phyloP scores from a whole-genome alignment of 2,329 filamentous ascomycete genomes.

The Aspergillus glaucus region DNA sequence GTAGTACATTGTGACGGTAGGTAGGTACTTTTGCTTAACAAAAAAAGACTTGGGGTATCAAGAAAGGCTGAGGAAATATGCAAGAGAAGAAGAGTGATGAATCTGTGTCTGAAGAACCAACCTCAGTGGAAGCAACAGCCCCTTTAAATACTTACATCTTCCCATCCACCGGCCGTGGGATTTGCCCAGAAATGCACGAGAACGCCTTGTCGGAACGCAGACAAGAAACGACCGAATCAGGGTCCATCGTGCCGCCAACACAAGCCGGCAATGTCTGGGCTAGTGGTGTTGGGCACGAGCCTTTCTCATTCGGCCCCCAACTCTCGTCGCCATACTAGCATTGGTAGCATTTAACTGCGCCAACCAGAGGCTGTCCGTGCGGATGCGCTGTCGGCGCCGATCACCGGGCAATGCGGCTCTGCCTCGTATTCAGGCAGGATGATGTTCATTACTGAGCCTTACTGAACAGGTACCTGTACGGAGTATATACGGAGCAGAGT shows the following conservation, averaged over 20 bases:
- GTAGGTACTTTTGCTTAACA: not conserved
- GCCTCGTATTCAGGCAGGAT: not conserved
- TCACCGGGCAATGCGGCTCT: not conserved
- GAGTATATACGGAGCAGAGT: no score
- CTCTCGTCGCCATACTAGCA: not conserved
- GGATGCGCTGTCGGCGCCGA: not conserved
- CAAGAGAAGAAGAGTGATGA: not conserved
- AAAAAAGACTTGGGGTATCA: not conserved
- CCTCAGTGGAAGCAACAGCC: not conserved
- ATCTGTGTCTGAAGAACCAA: not conserved
- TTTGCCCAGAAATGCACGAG: not conserved
- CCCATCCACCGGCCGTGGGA: not conserved
- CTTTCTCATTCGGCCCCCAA: not conserved
- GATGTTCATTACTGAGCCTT: not conserved
- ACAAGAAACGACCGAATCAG: no score
- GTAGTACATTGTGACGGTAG: constrained; percentile 16
- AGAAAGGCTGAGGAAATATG: not conserved
- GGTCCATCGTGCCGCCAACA: not conserved
- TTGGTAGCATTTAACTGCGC: not conserved
- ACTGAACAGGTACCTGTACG: no score
- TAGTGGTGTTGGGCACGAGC: not conserved
- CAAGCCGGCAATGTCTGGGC: not conserved
- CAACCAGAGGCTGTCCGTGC: no score
- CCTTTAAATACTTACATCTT: no score
- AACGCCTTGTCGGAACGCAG: not conserved